Base-by-base conservation (phyloP, 2,329 filamentous ascomycete genomes). In the Fusarium setosum region DNA sequence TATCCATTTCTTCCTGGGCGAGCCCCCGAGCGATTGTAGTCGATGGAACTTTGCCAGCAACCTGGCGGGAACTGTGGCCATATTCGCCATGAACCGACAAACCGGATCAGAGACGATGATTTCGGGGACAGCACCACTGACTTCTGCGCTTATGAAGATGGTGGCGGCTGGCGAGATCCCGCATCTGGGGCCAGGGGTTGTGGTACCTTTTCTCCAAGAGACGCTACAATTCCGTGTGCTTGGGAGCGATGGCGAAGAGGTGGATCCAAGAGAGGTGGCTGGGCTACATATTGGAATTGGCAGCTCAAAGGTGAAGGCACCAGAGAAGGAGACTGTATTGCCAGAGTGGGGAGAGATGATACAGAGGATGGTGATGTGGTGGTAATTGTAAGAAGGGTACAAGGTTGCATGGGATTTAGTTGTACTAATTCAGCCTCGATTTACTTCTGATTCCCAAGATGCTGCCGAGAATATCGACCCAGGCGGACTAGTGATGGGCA, bases 1-100 rank as follows among this genome's bases (percentile, higher is more conserved):
- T 1, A 80, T 95, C 18, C 86, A 90, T 72, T 80, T 94, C 59
- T 94, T 94, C 76, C 73, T 93, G 2, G 91, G 89, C 1, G 73
- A 82, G 3, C 78, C 82, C 2, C 79, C 84, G 1, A 66, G 71
- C 4, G 79, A 88, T 35, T 70, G 80, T 2, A 64, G 65, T 6
- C 69, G 74, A 1, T 92, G 90, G 89, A 72, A 81, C 1, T 73
- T 74, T 37, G 82, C 85, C 1, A 71, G 77, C 2, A 89, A 86
- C 61, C 81, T 90, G 10, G 82, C 90, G 4, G 91, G 91, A 3
- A 86, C 85, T 1, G 84, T 90, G 65, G 85, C 84, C 15, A 79
- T 88, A 13, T 88, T 89, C 63, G 78, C 83, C 17, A 80, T 80
- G 75, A 72, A 73, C 26, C 71, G 74, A 18, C 74, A 71, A 59